A percentile compares a stretch with the other conserved stretches of the same genome.
These are phyloP conservation scores for Carpinus fangiana DNA, from an alignment of 306 rosid genomes.

Conservation along the genomic window DNA sequence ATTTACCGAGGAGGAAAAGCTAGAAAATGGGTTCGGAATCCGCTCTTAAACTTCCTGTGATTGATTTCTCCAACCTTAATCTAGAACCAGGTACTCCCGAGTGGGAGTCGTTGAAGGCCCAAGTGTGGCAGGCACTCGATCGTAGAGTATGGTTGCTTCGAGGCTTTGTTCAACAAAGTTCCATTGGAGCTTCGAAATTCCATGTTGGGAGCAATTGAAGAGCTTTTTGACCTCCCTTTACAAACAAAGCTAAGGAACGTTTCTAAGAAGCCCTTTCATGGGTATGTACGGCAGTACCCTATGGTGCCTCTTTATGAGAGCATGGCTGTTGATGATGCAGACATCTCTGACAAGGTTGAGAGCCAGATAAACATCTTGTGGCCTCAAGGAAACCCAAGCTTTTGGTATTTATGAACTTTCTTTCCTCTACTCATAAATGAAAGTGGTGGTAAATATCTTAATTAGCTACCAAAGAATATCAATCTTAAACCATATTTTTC, in stretches of 20 bases:
- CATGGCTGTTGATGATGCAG: constrained; percentile 61
- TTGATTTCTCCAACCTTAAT: constrained; percentile 45
- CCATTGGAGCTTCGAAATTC: constrained; percentile 40
- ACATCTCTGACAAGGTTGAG: constrained; percentile 39
- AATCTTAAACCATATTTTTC: too few relatives aligned
- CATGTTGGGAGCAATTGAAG: constrained; percentile 36
- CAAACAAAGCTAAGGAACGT: constrained; percentile 56
- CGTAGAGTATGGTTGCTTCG: constrained; percentile 71
- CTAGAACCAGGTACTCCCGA: constrained; percentile 31
- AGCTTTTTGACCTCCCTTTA: constrained; percentile 70
- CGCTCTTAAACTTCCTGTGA: constrained; percentile 49
- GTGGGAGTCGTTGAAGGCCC: constrained; percentile 57
- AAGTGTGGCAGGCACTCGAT: constrained; percentile 55
- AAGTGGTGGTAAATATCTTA: background rate
- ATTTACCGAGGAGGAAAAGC: constrained; percentile 14
- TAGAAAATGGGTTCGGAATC: constrained; percentile 50
- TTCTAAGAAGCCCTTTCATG: constrained; percentile 59
- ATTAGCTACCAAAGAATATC: background rate
- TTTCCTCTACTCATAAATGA: background rate
- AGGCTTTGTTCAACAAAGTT: constrained; percentile 54
- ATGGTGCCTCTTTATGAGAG: constrained; percentile 61
- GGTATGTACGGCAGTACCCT: constrained; percentile 70
- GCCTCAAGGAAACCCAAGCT: constrained; percentile 62
- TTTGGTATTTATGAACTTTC: constrained; percentile 30
- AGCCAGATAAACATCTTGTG: constrained; percentile 39